phyloP scores from a whole-genome alignment of 2,329 filamentous ascomycete genomes.

The Pseudopyricularia cyperi region DNA sequence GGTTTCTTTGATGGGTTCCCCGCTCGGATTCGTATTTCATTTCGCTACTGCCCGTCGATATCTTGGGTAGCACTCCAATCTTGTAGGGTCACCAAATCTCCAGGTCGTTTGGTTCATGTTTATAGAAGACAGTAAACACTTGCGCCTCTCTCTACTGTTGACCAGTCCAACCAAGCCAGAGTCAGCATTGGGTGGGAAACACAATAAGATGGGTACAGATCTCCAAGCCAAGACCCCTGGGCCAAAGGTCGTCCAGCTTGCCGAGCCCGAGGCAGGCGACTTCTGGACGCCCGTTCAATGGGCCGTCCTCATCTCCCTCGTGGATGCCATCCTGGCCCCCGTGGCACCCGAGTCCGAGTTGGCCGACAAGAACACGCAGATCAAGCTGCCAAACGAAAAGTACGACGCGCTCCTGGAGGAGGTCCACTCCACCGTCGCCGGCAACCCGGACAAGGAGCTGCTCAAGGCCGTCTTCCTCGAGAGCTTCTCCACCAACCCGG shows the following conservation, averaged over 20 bases:
- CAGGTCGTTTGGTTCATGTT: no score
- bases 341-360: slow-evolving; percentile 29
- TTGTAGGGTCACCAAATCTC: no score
- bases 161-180: neutral
- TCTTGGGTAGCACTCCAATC: no score
- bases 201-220: neutral
- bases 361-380: slow-evolving; percentile 24
- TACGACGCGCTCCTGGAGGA: slow-evolving; percentile 31
- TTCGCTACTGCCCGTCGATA: no score
- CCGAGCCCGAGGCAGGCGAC: slow-evolving; percentile 10
- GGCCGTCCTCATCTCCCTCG: slow-evolving; percentile 37
- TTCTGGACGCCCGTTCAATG: slow-evolving; percentile 37
- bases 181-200: neutral
- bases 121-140: no score
- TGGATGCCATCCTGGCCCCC: slow-evolving; percentile 49
- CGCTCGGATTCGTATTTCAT: no score
- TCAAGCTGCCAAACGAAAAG: slow-evolving; percentile 33
- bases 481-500: slow-evolving; percentile 34
- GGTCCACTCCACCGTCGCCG: slow-evolving; percentile 20
- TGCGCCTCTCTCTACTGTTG: no score
- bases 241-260: slow-evolving; percentile 4
- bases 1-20: no score
- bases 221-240: slow-evolving; percentile 5
- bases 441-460: slow-evolving; percentile 24
- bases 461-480: slow-evolving; percentile 40